These are phyloP conservation scores for Solanum bulbocastanum DNA, from an alignment of 257 asterid species.

Conservation along the genomic window DNA sequence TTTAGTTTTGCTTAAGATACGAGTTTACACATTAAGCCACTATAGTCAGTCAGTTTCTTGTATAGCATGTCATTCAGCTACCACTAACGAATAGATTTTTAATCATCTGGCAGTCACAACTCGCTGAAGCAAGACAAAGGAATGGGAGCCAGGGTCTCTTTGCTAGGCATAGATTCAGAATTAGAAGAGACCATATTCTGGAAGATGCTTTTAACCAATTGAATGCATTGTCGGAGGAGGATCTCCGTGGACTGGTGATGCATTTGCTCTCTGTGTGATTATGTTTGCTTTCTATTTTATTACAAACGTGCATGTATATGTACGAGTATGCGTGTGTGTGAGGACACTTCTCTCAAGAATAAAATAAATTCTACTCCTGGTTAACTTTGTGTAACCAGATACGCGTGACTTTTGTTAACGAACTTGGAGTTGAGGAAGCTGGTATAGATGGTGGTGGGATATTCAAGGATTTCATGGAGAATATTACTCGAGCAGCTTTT, in stretches of 20 bases:
- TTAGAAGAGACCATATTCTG: conserved; percentile 76
- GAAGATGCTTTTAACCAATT: conserved; percentile 90
- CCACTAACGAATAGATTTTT: not conserved
- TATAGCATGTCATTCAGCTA: not conserved
- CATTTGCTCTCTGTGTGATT: conserved; percentile 2
- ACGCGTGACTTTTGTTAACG: conserved; percentile 80
- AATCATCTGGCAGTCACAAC: conserved; percentile 58
- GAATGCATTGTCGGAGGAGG: conserved; percentile 71
- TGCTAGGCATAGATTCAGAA: conserved; percentile 66
- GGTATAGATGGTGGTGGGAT: conserved; percentile 99
- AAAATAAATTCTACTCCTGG: not conserved
- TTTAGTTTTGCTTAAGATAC: not conserved
- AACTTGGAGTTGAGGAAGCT: conserved; percentile 97
- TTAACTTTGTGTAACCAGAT: conserved; percentile 36
- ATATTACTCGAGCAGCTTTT: conserved; percentile 80
- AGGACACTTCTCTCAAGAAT: not conserved
- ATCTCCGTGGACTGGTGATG: conserved; percentile 77
- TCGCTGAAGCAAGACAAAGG: conserved; percentile 53
- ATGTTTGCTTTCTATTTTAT: not conserved
- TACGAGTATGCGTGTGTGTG: not conserved
- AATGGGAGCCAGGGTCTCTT: conserved; percentile 38
- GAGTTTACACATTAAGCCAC: not conserved
- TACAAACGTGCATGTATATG: not conserved
- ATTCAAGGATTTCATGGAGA: conserved; percentile 99
- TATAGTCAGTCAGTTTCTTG: not conserved